Evolutionary conservation across 495 filamentous ascomycete species (phyloP), one percentile per base, ranked within the genome.

Genomic region (Neurospora sp.): DNA sequence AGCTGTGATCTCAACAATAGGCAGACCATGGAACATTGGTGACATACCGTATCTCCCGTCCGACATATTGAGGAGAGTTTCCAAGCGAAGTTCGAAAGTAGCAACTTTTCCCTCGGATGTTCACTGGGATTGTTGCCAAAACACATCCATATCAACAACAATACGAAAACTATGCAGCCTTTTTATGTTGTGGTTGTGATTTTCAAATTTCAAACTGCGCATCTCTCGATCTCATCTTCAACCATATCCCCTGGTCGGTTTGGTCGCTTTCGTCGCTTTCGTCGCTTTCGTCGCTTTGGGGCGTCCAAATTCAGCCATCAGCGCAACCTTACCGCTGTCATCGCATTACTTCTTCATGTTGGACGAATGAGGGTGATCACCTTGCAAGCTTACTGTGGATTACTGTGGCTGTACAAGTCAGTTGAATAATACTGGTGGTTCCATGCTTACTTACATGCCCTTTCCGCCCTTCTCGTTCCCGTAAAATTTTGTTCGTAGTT

Each of bases 41-140:
- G 7, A 12, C 69, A 10, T 69, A 75, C 73, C 73, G 38, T 69
- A 69, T 37, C 73, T 41, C 12, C 73, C 73, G 72, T 75, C 72
- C 17, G 70, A 35, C 53, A 75, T 70, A 3, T 4, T 37, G 27
- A 65, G 14, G 27, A 16, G 20, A 16, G 22, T 65, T 65, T 35
- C 27, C 27, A 8, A 37, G 53, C 53, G 3, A 65, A 37, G 53
- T 17, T 35, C 53, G 27, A 35, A 8, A 14, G 14, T 65, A 16
- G 27, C 22, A 65, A 61, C 14, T 35, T 17, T 37, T 65, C 12
- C 14, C 27, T 35, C 53, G 53, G 4, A 35, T 65, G 27, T 37
- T 65, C 27, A 65, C 12, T 31, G 27, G 12, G 3, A 17, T 35
- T 16, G 14, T 8, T 31, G 27, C 6, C 8, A 35, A 35, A 31